Evolutionary conservation across 352 stramenopile genomes (phyloP), one percentile per base, ranked within the genome.

Genomic region (Phytopythium chamaehyphon): DNA sequence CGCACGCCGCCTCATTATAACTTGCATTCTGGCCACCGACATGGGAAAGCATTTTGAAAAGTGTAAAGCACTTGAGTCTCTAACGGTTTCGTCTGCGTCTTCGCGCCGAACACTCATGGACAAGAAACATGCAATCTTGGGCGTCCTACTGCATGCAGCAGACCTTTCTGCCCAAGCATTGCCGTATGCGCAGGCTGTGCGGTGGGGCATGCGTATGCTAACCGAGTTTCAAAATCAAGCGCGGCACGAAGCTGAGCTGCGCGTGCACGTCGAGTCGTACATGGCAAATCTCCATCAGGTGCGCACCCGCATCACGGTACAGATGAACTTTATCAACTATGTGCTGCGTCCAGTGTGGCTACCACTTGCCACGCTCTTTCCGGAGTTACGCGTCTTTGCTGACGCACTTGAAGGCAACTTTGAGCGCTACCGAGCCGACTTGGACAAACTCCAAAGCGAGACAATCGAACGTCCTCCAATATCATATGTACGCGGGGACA

Each of bases 261-360:
- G 74, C 35, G 55, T 90, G 47, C 62, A 66, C 0, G 64, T 86
- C 5, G 71, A 84, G 16, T 86, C 83, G 3, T 89, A 86, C 61
- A 93, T 92, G 80, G 70, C 66, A 10, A 83, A 83, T 44, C 55
- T 89, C 31, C 70, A 92, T 16, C 61, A 74, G 42, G 73, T 78
- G 31, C 77, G 71, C 31, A 76, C 69, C 1, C 71, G 79, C 7
- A 57, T 83, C 33, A 90, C 71, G 11, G 75, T 87, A 18, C 78
- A 93, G 47, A 71, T 86, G 47, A 83, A 83, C 57, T 91, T 88
- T 44, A 79, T 86, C 53, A 82, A 82, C 57, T 93, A 86, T 52
- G 78, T 93, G 9, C 47, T 88, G 35, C 64, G 74, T 21, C 82
- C 82, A 0, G 78, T 93, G n/a, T 93, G 74, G 72, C 44, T 77